These are phyloP conservation scores for Chenopodium formosanum DNA, from an alignment of 148 eudicot species.

Conservation along the genomic window DNA sequence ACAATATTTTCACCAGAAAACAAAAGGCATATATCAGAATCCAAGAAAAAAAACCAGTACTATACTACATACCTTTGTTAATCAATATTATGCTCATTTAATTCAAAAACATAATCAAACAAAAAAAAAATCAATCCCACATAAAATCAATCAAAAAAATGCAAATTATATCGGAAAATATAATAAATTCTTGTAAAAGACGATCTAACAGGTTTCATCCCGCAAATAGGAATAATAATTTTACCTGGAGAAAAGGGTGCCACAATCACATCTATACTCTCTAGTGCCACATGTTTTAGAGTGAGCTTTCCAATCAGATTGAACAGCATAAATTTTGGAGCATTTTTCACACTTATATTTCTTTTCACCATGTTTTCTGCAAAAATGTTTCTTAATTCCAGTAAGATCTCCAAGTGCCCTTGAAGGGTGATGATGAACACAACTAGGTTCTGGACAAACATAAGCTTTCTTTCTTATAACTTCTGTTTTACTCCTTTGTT, in stretches of 20 bases:
- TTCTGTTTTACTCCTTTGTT: conserved; percentile 59
- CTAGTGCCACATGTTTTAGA: conserved; percentile 87
- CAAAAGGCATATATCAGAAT: conserved; percentile 14
- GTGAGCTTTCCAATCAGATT: conserved; percentile 97
- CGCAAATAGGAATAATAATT: neutral
- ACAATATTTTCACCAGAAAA: conserved; percentile 14
- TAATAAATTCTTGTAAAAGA: neutral
- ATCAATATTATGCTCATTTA: conserved; percentile 5
- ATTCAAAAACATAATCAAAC: conserved; percentile 17
- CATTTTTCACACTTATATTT: conserved; percentile 89
- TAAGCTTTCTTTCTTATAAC: conserved; percentile 58
- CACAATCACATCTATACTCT: conserved; percentile 94
- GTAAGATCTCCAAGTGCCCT: conserved; percentile 96
- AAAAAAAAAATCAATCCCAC: conserved; percentile 8
- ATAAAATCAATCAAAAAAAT: neutral
- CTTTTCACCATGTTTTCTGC: conserved; percentile 91
- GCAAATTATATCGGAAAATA: no score
- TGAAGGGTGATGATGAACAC: conserved; percentile 85
- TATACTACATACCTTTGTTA: neutral
- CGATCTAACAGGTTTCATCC: neutral
- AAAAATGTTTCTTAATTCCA: conserved; percentile 90
- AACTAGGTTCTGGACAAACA: conserved; percentile 83
- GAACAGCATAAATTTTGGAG: conserved; percentile 88
- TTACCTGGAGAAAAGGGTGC: conserved; percentile 88
- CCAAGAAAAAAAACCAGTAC: neutral